These are phyloP conservation scores for Limnanthes douglasii DNA, from an alignment of 345 rosid species.

Conservation along the genomic window DNA sequence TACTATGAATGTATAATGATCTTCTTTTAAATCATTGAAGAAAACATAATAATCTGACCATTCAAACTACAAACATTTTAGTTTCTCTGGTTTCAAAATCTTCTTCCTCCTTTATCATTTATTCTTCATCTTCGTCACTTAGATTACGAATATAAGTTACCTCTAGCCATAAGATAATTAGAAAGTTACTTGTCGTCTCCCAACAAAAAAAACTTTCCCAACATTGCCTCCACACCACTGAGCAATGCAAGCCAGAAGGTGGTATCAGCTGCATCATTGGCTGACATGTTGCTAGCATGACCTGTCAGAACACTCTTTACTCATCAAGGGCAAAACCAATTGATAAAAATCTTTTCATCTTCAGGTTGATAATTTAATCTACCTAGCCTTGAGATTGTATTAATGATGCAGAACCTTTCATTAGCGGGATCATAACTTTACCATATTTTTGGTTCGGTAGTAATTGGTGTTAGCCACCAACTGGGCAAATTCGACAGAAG, in stretches of 20 bases:
- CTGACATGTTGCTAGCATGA: constrained; percentile 60
- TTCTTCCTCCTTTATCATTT: no score
- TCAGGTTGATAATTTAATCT: constrained; percentile 62
- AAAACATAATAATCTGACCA: no score
- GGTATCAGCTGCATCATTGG: constrained; percentile 79
- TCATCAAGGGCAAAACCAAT: constrained; percentile 94
- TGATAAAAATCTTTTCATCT: constrained; percentile 55
- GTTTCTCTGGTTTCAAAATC: no score
- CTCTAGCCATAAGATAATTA: no score
- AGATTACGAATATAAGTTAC: no score
- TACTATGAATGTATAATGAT: no score
- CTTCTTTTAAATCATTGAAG: no score
- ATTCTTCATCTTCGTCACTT: no score
- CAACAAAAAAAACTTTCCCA: constrained; percentile 85
- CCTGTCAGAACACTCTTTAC: constrained; percentile 90
- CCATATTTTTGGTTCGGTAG: constrained; percentile 67
- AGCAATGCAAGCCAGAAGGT: constrained; percentile 85
- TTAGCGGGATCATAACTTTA: constrained; percentile 71
- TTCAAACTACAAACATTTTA: no score
- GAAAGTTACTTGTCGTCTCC: constrained; percentile 75
- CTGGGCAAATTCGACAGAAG: constrained; percentile 56
- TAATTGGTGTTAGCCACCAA: constrained; percentile 63
- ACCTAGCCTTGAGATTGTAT: constrained; percentile 78
- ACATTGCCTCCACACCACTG: constrained; percentile 43
- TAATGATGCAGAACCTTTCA: constrained; percentile 70